A percentile compares a stretch with the other conserved stretches of the same genome.
Conservation (phyloP, 306 rosid genomes). For the Gastrolobium villosum region DNA sequence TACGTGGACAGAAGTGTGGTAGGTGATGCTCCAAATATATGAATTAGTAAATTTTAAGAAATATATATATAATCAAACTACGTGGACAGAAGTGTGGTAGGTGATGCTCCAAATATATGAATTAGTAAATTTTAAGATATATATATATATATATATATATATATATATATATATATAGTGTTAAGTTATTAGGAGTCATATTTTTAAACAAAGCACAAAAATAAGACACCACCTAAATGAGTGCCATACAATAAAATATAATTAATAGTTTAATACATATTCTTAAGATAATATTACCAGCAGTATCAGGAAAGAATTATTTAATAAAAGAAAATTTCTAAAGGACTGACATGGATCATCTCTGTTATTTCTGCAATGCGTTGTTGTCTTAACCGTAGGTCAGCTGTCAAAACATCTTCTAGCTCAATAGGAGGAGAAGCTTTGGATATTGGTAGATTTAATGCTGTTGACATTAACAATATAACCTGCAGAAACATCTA, state of each 20-base stretch:
- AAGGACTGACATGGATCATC: slow-evolving; percentile 94
- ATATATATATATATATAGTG: neutral
- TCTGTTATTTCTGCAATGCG: slow-evolving; percentile 95
- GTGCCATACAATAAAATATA: slow-evolving; percentile 8
- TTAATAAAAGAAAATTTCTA: slow-evolving; percentile 40
- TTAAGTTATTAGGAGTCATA: slow-evolving; percentile 4
- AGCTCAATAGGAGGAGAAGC: slow-evolving; percentile 52
- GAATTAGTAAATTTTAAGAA: neutral
- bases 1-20: neutral
- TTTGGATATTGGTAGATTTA: slow-evolving; percentile 60
- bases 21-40: neutral
- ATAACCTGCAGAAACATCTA: slow-evolving; percentile 70
- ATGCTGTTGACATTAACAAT: slow-evolving; percentile 88
- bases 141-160: too few species aligned
- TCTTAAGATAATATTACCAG: neutral
- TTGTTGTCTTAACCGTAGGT: slow-evolving; percentile 85
- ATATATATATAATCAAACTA: neutral
- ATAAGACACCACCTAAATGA: slow-evolving; percentile 20
- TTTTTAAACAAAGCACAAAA: slow-evolving; percentile 1
- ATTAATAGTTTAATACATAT: slow-evolving; percentile 22
- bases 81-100: neutral
- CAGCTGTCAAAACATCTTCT: slow-evolving; percentile 61
- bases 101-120: neutral
- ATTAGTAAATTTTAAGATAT: too few species aligned
- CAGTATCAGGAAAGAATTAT: slow-evolving; percentile 39